These are phyloP conservation scores for Termitomyces sp. DNA, from an alignment of 768 basidiomycete genomes.

Conservation along the genomic window DNA sequence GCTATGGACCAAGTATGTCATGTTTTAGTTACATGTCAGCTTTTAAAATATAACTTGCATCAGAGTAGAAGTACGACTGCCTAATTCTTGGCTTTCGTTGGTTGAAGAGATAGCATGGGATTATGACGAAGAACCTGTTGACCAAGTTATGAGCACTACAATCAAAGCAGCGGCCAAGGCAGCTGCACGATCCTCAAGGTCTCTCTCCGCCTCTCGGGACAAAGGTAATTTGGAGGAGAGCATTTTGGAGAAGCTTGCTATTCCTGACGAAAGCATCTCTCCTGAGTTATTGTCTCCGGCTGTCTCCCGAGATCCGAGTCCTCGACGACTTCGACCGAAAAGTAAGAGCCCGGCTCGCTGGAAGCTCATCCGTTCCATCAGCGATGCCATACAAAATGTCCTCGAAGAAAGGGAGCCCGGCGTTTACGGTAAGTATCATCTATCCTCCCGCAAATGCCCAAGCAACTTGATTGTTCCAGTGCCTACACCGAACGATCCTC, in stretches of 20 bases:
- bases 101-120: slow-evolving; percentile 76
- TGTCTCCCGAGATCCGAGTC: slow-evolving; percentile 80
- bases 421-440: slow-evolving; percentile 50
- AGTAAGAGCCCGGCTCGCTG: slow-evolving; percentile 81
- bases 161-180: slow-evolving; percentile 62
- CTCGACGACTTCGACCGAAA: slow-evolving; percentile 65
- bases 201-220: slow-evolving; percentile 23
- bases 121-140: slow-evolving; percentile 61
- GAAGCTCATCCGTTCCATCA: slow-evolving; percentile 76
- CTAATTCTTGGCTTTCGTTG: slow-evolving; percentile 78
- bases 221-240: slow-evolving; percentile 52
- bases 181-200: slow-evolving; percentile 43
- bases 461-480: slow-evolving; percentile 31
- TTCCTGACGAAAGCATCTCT: slow-evolving; percentile 67
- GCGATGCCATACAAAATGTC: slow-evolving; percentile 68
- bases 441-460: neutral
- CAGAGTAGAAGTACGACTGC: slow-evolving; percentile 73
- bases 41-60: neutral
- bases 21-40: neutral
- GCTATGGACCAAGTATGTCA: slow-evolving; percentile 66
- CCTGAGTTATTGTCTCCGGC: slow-evolving; percentile 73
- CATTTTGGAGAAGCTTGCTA: slow-evolving; percentile 50
- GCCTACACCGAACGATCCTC: slow-evolving; percentile 61
- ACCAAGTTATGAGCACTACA: slow-evolving; percentile 57
- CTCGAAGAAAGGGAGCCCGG: slow-evolving; percentile 59